A percentile compares a stretch with the other conserved stretches of the same genome.
These are phyloP conservation scores for Talaromyces sp. DNA, from an alignment of 2,329 filamentous ascomycete species.

Conservation along the genomic window DNA sequence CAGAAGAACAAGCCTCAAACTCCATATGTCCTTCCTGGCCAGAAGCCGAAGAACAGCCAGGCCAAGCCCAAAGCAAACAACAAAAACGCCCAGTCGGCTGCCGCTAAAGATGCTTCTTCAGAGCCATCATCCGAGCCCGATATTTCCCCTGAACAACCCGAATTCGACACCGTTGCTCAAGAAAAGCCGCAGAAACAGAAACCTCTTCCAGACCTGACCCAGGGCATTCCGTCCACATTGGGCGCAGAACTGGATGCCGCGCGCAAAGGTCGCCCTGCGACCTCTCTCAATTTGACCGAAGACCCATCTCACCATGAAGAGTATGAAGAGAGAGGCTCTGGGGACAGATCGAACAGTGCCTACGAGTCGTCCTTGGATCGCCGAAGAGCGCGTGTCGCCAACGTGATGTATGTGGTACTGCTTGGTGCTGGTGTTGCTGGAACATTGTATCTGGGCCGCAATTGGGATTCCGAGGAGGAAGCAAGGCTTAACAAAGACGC, in stretches of 20 bases:
- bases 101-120: neutral
- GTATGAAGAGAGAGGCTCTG: constrained; percentile 49
- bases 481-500: constrained; percentile 63
- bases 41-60: constrained; percentile 12
- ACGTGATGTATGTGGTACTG: constrained; percentile 64
- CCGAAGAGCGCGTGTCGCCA: constrained; percentile 69
- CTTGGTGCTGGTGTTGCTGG: constrained; percentile 53
- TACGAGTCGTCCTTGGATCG: constrained; percentile 90
- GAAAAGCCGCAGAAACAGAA: constrained; percentile 53
- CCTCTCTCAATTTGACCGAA: constrained; percentile 49
- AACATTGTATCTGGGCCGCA: constrained; percentile 72
- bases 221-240: constrained; percentile 88
- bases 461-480: constrained; percentile 77
- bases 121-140: constrained; percentile 11
- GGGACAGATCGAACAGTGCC: constrained; percentile 65
- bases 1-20: constrained; percentile 30
- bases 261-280: constrained; percentile 34
- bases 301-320: constrained; percentile 43
- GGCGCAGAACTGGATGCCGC: constrained; percentile 63
- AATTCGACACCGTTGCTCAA: constrained; percentile 33
- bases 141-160: constrained; percentile 30
- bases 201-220: constrained; percentile 83
- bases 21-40: constrained; percentile 31
- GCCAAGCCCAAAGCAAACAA: constrained; percentile 15
- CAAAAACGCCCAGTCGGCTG: neutral